Base-by-base conservation (phyloP, 2,329 filamentous ascomycete genomes). In the Nemania abortiva region DNA sequence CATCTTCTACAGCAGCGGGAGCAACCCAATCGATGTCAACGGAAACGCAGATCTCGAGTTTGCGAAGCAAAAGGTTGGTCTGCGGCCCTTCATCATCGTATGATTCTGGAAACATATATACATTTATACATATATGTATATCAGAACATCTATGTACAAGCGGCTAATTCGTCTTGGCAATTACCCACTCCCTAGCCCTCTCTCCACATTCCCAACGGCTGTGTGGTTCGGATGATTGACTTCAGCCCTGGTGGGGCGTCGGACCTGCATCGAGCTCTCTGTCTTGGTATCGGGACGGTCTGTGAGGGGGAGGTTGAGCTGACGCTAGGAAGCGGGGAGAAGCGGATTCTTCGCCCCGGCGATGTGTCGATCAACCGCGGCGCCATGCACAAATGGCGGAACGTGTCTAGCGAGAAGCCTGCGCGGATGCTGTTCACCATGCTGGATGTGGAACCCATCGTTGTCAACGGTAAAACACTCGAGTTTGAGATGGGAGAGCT, bases 341-440 rank as follows among this genome's bases (percentile, higher is more conserved):
- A 70, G 52, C 76, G 77, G 20, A 56, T 78, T 9, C 74, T 86
- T 76, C 73, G 77, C 47, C 78, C 79, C 27, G 84, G 84, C 1
- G 84, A 86, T 73, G 77, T 84, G 20, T 80, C 79, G 15, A 81
- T 86, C 34, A 83, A 86, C 73, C 77, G 84, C 52, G 82, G 77
- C 6, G 82, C 82, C 6, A 82, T 80, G 73, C 83, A 85, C 74
- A 77, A 73, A 3, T 82, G 80, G 81, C 73, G 73, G 6, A 82
- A 81, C 69, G 70, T 34, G 67, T 79, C 73, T 31, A 66, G 74
- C 45, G 79, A 75, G 2, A 80, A 81, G 53, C 82, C 82, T 77
- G 77, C 79, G 2, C 74, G 82, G 20, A 79, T 84, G 74, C 61
- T 70, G 75, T 70, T 82, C 79, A 69, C 77, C 10, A 58, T 79